These are phyloP conservation scores for Phlegmacium glaucopus DNA, from an alignment of 768 basidiomycete genomes.

Conservation along the genomic window DNA sequence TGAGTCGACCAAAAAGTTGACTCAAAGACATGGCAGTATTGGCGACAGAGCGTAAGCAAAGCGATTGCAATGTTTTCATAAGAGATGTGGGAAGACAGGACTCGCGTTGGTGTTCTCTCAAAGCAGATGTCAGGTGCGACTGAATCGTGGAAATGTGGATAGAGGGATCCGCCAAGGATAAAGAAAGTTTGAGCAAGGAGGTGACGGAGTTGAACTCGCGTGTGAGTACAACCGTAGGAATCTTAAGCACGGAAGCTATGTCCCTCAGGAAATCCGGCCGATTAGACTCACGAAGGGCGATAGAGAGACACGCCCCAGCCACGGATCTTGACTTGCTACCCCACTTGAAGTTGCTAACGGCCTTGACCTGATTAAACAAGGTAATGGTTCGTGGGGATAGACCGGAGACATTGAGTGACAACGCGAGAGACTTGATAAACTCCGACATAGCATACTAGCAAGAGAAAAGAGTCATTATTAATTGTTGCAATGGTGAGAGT, in stretches of 20 bases:
- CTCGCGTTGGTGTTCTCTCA: constrained; percentile 30
- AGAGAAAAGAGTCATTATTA: constrained; percentile 14
- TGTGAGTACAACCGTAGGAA: constrained; percentile 46
- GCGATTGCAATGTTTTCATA: constrained; percentile 35
- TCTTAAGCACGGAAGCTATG: constrained; percentile 64
- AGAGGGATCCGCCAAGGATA: constrained; percentile 54
- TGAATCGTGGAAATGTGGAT: constrained; percentile 57
- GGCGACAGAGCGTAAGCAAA: constrained; percentile 39
- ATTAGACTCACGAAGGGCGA: constrained; percentile 69
- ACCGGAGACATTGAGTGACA: constrained; percentile 56
- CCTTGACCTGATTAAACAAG: constrained; percentile 69
- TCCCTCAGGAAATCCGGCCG: constrained; percentile 66
- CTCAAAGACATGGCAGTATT: constrained; percentile 46
- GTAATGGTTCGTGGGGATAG: constrained; percentile 61
- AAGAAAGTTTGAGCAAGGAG: constrained; percentile 49
- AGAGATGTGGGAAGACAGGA: constrained; percentile 30
- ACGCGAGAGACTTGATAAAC: constrained; percentile 59
- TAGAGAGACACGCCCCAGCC: constrained; percentile 65
- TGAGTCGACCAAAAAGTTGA: constrained; percentile 36
- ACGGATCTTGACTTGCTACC: constrained; percentile 67
- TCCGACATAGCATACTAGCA: constrained; percentile 58
- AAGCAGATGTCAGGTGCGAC: constrained; percentile 41
- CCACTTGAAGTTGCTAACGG: constrained; percentile 60
- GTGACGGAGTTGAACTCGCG: constrained; percentile 53
- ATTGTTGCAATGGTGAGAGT: constrained; percentile 12